These are phyloP conservation scores for Penicillium nucicola DNA, from an alignment of 495 filamentous ascomycete species.

Conservation along the genomic window DNA sequence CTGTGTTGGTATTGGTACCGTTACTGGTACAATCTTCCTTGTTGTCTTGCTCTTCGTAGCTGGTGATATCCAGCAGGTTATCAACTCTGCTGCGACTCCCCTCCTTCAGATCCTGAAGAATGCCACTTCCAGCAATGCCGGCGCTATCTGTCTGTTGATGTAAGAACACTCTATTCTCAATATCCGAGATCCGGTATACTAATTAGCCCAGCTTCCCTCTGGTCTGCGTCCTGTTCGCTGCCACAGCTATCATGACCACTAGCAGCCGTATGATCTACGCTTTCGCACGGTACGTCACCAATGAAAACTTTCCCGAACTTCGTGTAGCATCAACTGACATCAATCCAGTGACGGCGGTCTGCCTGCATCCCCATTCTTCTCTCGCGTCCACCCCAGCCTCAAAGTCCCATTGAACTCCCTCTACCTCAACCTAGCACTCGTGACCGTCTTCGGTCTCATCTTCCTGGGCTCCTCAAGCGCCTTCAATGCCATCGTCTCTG, in stretches of 20 bases:
- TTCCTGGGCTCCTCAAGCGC: slow-evolving; percentile 70
- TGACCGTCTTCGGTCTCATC: slow-evolving; percentile 68
- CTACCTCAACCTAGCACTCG: slow-evolving; percentile 58
- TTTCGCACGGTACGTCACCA: slow-evolving; percentile 50
- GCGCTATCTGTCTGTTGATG: slow-evolving; percentile 66
- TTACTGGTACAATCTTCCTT: slow-evolving; percentile 68
- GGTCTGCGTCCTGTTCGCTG: slow-evolving; percentile 68
- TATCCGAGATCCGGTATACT: not conserved
- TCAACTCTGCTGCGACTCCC: slow-evolving; percentile 58
- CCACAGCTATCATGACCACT: slow-evolving; percentile 71
- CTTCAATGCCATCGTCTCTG: slow-evolving; percentile 64
- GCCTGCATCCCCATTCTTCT: slow-evolving; percentile 62
- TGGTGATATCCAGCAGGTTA: slow-evolving; percentile 56
- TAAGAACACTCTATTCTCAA: slow-evolving; percentile 24
- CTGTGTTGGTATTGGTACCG: slow-evolving; percentile 64
- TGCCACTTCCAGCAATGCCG: slow-evolving; percentile 61
- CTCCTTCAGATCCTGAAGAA: slow-evolving; percentile 69
- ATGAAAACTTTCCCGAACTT: not conserved
- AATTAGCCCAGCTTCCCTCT: slow-evolving; percentile 56
- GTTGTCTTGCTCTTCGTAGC: slow-evolving; percentile 63
- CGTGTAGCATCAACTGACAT: slow-evolving; percentile 6
- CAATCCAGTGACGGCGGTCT: slow-evolving; percentile 61
- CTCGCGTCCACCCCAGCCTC: slow-evolving; percentile 59
- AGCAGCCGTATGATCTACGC: slow-evolving; percentile 75
- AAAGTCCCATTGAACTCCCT: slow-evolving; percentile 69